Conservation (phyloP, 805 yeast species). For the Helenozyma baotianmanensis region DNA sequence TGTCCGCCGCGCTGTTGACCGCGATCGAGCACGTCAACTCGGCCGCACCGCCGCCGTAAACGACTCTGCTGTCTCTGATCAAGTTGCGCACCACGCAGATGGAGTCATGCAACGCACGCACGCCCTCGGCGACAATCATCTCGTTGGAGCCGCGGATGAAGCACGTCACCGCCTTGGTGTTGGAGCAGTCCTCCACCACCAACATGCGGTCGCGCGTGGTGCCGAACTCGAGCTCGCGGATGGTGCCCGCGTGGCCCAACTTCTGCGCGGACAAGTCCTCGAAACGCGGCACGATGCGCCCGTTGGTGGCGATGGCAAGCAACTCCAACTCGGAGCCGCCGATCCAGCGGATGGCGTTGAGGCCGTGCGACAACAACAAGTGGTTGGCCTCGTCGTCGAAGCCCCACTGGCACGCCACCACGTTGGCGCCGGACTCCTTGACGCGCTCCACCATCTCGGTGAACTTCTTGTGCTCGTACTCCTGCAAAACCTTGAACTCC, state of each 20-base stretch:
- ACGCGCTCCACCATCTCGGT: slow-evolving; percentile 84
- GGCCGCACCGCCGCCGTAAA: slow-evolving; percentile 99
- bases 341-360: slow-evolving; percentile 98
- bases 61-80: slow-evolving; percentile 85
- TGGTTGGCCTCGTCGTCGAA: slow-evolving; percentile 99
- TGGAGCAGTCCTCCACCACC: slow-evolving; percentile 84
- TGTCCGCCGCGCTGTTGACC: slow-evolving; percentile 86
- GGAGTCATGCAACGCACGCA: slow-evolving; percentile 94
- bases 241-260: slow-evolving; percentile 82
- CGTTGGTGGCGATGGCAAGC: slow-evolving; percentile 95
- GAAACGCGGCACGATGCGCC: slow-evolving; percentile 94
- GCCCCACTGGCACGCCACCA: slow-evolving; percentile 99
- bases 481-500: slow-evolving; percentile 86
- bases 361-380: slow-evolving; percentile 74
- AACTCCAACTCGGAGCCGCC: slow-evolving; percentile 96
- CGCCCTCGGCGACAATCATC: slow-evolving; percentile 97
- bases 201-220: slow-evolving; percentile 96
- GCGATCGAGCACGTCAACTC: slow-evolving; percentile 92
- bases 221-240: slow-evolving; percentile 88
- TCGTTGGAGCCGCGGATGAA: slow-evolving; percentile 93
- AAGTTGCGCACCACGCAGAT: slow-evolving; percentile 95
- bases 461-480: slow-evolving; percentile 87
- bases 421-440: slow-evolving; percentile 87
- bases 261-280: slow-evolving; percentile 82
- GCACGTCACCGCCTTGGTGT: slow-evolving; percentile 85